Evolutionary conservation across 139 green algal genomes (phyloP).

Genomic region (Closterium sp.): DNA sequence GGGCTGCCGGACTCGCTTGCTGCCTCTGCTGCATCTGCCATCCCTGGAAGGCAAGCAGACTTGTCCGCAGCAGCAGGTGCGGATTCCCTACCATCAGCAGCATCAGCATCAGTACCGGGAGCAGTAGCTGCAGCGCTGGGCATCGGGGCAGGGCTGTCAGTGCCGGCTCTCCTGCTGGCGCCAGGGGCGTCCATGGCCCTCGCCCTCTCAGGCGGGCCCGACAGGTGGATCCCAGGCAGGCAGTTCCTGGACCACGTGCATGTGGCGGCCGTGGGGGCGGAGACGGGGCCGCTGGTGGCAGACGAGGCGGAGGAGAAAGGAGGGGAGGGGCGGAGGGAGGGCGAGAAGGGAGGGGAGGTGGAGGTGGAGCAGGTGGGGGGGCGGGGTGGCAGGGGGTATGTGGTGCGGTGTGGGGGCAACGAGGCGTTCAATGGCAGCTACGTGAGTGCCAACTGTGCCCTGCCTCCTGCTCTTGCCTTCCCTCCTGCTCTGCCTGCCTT

Average conservation of each 20-base stretch:
- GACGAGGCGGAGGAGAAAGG: background rate
- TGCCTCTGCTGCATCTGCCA: background rate
- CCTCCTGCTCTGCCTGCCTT: background rate
- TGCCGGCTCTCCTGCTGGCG: slow-evolving; percentile 15
- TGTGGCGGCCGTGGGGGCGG: background rate
- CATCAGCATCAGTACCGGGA: background rate
- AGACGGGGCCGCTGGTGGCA: background rate
- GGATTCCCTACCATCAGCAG: background rate
- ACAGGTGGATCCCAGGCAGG: slow-evolving; percentile 25
- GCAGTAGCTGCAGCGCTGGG: background rate
- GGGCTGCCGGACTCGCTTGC: background rate
- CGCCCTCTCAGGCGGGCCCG: slow-evolving; percentile 21
- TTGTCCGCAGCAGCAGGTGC: background rate
- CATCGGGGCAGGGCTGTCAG: background rate
- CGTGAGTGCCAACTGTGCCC: background rate
- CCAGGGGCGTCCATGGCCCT: slow-evolving; percentile 19
- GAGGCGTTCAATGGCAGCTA: background rate
- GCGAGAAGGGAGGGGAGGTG: background rate
- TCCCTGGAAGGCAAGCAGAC: background rate
- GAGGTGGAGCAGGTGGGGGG: background rate
- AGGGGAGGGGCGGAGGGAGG: background rate
- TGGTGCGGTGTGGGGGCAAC: background rate
- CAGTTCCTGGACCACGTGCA: slow-evolving; percentile 31
- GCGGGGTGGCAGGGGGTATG: background rate
- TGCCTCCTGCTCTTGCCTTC: background rate